These are phyloP conservation scores for Zoysia japonica DNA, from an alignment of 176 grass and related monocot species.

Conservation along the genomic window DNA sequence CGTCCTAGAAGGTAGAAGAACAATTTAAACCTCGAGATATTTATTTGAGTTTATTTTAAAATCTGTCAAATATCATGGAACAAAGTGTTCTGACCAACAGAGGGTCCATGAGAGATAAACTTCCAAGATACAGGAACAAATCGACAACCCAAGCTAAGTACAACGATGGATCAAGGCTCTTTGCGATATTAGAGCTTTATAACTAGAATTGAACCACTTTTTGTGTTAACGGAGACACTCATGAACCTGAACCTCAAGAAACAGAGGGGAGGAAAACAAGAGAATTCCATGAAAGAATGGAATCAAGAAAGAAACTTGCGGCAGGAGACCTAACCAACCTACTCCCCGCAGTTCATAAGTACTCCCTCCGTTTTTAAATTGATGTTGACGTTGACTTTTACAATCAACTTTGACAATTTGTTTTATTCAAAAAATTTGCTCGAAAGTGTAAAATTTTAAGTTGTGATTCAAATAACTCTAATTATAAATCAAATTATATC, in stretches of 20 bases:
- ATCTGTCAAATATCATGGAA: too few relatives aligned
- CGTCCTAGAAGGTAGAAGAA: too few relatives aligned
- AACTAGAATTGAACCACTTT: not conserved
- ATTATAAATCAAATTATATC: too few relatives aligned
- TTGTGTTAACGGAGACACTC: slow-evolving; percentile 21
- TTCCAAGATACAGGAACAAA: slow-evolving; percentile 9
- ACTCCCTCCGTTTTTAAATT: too few relatives aligned
- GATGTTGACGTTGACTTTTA: too few relatives aligned
- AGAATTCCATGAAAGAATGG: slow-evolving; percentile 31
- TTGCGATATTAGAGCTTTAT: not conserved
- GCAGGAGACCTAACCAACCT: slow-evolving; percentile 49
- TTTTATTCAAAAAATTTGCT: too few relatives aligned
- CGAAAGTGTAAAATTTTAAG: too few relatives aligned
- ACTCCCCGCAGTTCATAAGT: slow-evolving; percentile 38
- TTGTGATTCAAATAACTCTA: too few relatives aligned
- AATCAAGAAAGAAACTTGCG: slow-evolving; percentile 40
- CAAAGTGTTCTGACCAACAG: not conserved
- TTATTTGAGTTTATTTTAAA: too few relatives aligned
- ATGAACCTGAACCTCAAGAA: slow-evolving; percentile 1
- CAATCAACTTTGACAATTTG: too few relatives aligned
- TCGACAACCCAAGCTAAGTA: not conserved
- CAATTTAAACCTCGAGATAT: too few relatives aligned
- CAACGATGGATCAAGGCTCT: not conserved
- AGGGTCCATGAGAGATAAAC: not conserved
- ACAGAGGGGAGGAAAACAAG: not conserved